These are phyloP conservation scores for Austroboletus niveus DNA, from an alignment of 1,284 basidiomycete genomes.

Conservation along the genomic window DNA sequence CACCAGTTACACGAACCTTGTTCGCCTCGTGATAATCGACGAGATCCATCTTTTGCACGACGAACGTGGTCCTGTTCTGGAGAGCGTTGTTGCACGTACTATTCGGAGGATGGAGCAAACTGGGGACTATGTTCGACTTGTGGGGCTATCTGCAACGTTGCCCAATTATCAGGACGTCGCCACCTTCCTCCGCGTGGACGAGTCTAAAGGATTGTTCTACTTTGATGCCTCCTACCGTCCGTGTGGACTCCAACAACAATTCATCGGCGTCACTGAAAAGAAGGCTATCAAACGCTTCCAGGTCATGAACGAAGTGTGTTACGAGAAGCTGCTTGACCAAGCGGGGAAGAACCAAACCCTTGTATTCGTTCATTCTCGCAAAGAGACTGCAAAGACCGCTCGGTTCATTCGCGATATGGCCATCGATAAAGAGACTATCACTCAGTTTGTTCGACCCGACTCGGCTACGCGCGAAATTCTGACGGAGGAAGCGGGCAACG, in stretches of 20 bases:
- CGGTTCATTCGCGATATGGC: constrained; percentile 94
- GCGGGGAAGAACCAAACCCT: constrained; percentile 89
- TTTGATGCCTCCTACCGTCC: constrained; percentile 95
- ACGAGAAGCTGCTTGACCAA: constrained; percentile 96
- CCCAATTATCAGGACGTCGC: constrained; percentile 99
- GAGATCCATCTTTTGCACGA: constrained; percentile 98
- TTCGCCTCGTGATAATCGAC: constrained; percentile 96
- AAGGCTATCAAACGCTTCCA: constrained; percentile 99
- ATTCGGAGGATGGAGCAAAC: constrained; percentile 96
- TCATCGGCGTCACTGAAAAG: constrained; percentile 98
- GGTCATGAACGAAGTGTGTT: constrained; percentile 98
- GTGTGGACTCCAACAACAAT: constrained; percentile 90
- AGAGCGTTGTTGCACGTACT: constrained; percentile 89
- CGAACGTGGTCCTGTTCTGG: constrained; percentile 96
- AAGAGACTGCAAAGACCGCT: constrained; percentile 93
- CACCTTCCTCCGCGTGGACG: constrained; percentile 94
- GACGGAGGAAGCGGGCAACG: constrained; percentile 80
- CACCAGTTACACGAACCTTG: constrained; percentile 95
- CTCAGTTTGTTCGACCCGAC: constrained; percentile 92
- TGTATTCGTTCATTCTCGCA: constrained; percentile 97
- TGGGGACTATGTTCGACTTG: constrained; percentile 87
- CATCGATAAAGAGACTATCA: constrained; percentile 94
- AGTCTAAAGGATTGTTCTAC: constrained; percentile 92
- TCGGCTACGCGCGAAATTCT: constrained; percentile 87
- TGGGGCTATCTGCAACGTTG: constrained; percentile 94